Percentiles rank a stretch among this genome's conserved stretches.
phyloP scores from a whole-genome alignment of 768 basidiomycete species.

The Kwoniella dendrophila region DNA sequence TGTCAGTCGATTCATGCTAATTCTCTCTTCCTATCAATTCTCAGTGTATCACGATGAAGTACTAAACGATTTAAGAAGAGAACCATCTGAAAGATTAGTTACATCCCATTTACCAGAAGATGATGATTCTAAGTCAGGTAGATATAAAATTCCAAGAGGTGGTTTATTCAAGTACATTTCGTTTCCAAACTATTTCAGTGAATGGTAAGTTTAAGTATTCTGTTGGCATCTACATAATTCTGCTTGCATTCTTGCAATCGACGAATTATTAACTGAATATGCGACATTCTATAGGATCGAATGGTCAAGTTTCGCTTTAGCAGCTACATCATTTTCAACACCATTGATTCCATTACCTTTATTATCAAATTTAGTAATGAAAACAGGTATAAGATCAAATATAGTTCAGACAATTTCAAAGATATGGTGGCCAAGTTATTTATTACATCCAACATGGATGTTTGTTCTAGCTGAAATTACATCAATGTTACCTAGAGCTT shows the following conservation, averaged over 20 bases:
- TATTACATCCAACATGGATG: conserved; percentile 72
- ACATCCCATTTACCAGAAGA: conserved; percentile 12
- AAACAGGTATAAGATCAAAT: conserved; percentile 7
- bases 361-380: neutral
- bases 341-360: conserved; percentile 19
- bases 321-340: conserved; percentile 57
- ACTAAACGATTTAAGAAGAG: conserved; percentile 73
- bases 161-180: conserved; percentile 75
- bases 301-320: conserved; percentile 85
- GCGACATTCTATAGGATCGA: conserved; percentile 66
- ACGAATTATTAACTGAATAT: neutral
- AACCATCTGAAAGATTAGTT: conserved; percentile 26
- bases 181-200: conserved; percentile 91
- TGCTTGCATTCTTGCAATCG: neutral
- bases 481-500: conserved; percentile 75
- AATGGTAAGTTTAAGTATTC: conserved; percentile 61
- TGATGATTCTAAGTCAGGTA: conserved; percentile 42
- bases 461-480: conserved; percentile 74
- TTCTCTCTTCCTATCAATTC: neutral
- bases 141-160: conserved; percentile 65
- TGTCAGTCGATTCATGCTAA: no score
- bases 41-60: conserved; percentile 82
- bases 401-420: conserved; percentile 27
- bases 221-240: neutral
- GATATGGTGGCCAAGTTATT: conserved; percentile 51